These are phyloP conservation scores for Drosera capensis DNA, from an alignment of 148 eudicot species.

Conservation along the genomic window DNA sequence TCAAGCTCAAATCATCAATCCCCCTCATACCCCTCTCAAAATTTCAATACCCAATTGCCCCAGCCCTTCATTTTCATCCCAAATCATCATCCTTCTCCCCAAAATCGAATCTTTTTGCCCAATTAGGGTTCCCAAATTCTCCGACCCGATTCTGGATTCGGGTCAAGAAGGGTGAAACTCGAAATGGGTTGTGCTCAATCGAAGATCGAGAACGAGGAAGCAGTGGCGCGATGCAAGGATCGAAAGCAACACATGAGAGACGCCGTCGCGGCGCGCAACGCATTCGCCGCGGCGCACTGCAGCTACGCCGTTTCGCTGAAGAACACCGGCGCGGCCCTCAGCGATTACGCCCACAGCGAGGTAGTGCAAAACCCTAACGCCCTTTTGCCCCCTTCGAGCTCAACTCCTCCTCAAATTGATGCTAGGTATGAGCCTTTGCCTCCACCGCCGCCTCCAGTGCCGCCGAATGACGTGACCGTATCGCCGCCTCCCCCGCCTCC, in stretches of 20 bases:
- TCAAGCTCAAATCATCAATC: too few relatives aligned
- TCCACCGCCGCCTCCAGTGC: background rate
- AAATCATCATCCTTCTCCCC: too few relatives aligned
- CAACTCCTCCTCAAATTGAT: conserved; percentile 10
- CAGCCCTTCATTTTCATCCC: too few relatives aligned
- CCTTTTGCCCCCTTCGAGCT: conserved; percentile 13
- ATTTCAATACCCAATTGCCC: too few relatives aligned
- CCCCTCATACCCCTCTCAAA: too few relatives aligned
- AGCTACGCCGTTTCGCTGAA: conserved; percentile 44
- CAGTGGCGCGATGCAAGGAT: conserved; percentile 66
- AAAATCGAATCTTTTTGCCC: too few relatives aligned
- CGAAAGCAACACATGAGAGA: conserved; percentile 40
- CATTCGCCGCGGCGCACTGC: conserved; percentile 70
- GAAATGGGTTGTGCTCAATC: conserved; percentile 86
- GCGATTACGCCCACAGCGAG: conserved; percentile 57
- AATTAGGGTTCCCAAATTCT: too few relatives aligned
- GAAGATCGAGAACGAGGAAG: conserved; percentile 87
- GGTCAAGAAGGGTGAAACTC: too few relatives aligned
- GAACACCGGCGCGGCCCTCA: conserved; percentile 72
- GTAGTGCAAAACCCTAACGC: conserved; percentile 18
- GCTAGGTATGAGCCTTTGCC: too few relatives aligned
- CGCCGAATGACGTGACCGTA: background rate
- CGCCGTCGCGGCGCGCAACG: conserved; percentile 58
- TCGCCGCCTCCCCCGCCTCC: conserved; percentile 4
- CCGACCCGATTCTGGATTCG: too few relatives aligned